phyloP scores from a whole-genome alignment of 208 protist genomes.

The Naegleria gruberi region DNA sequence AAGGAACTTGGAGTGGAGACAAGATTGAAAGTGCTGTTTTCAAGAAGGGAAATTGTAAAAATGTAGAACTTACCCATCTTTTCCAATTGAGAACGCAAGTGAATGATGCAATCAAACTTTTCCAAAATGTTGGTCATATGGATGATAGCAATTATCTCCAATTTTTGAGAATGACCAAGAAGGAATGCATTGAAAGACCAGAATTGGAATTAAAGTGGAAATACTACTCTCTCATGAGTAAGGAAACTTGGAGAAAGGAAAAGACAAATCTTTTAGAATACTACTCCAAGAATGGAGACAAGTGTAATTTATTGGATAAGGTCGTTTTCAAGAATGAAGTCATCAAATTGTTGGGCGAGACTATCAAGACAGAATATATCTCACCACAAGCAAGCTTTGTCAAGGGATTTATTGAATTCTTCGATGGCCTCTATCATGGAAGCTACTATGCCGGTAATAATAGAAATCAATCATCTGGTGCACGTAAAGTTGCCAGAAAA shows the following conservation, averaged over 20 bases:
- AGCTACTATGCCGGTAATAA: not conserved
- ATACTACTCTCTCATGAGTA: not conserved
- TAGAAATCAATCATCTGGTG: not conserved
- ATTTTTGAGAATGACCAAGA: not conserved
- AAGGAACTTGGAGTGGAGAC: not conserved
- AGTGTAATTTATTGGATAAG: not conserved
- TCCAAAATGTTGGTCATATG: not conserved
- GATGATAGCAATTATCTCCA: not conserved
- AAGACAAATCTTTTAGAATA: not conserved
- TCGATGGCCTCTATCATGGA: not conserved
- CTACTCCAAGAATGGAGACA: not conserved
- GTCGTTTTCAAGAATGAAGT: not conserved
- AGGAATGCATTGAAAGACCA: not conserved
- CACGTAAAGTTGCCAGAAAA: not conserved
- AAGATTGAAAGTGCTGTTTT: not conserved
- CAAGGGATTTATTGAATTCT: not conserved
- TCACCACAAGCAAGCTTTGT: not conserved
- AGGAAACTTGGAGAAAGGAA: not conserved
- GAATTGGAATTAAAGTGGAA: not conserved
- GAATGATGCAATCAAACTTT: not conserved
- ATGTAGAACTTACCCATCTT: not conserved
- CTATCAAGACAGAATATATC: not conserved
- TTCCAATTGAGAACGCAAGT: not conserved
- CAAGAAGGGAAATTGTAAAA: not conserved
- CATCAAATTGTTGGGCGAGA: not conserved